Percentiles rank a stretch among this genome's conserved stretches.
Conservation (phyloP, 169 alveolate species). For the Amoebophrya sp. region DNA sequence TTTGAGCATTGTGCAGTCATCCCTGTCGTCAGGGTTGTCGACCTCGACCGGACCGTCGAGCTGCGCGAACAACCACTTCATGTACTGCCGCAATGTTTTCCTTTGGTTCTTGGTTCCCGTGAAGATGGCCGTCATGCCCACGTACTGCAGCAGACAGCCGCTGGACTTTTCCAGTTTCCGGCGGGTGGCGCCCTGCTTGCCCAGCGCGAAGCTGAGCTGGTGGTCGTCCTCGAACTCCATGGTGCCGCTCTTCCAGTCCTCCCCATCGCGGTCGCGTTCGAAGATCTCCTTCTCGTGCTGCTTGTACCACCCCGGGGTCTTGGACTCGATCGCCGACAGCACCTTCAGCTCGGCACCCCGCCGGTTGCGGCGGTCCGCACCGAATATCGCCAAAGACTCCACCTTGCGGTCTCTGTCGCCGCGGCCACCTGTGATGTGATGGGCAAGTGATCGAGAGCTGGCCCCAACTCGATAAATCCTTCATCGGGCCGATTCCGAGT, state of each 20-base stretch:
- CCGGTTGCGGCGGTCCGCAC: constrained; percentile 8
- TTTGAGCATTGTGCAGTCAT: constrained; percentile 19
- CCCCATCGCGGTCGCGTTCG: neutral
- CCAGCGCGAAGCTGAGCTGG: constrained; percentile 33
- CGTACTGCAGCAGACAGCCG: constrained; percentile 34
- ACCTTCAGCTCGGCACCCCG: constrained; percentile 15
- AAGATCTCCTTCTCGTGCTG: neutral
- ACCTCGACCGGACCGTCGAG: constrained; percentile 8
- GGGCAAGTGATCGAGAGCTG: no score
- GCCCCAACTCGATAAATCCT: no score
- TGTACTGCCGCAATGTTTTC: neutral
- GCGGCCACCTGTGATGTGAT: no score
- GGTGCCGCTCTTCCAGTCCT: neutral
- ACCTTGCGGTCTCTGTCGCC: no score
- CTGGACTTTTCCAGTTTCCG: constrained; percentile 33
- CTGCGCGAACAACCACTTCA: constrained; percentile 17
- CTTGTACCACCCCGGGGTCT: constrained; percentile 12
- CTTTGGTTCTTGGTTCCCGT: neutral
- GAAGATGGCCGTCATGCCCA: neutral
- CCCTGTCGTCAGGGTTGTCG: neutral
- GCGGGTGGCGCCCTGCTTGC: constrained; percentile 37
- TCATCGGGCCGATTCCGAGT: no score
- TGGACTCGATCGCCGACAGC: constrained; percentile 8
- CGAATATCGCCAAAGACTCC: constrained; percentile 11
- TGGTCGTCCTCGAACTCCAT: neutral